Evolutionary conservation across 106 monocot species (phyloP), one percentile per base, ranked within the genome.

Genomic region (Chionographis japonica): DNA sequence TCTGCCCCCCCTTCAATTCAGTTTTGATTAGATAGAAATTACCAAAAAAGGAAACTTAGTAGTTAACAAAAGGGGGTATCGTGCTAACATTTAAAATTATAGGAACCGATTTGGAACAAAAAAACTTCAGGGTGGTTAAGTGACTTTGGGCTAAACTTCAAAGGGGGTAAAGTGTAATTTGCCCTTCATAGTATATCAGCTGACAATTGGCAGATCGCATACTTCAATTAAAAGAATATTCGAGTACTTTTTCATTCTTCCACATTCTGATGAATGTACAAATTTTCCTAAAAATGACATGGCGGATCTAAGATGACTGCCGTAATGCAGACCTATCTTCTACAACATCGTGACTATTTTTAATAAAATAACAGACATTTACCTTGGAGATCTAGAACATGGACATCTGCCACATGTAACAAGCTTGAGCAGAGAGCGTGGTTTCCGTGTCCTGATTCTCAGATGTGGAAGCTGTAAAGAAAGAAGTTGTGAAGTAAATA

Each of bases 321-420:
- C 6, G 50, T 4, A 27, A 71, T 63, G 50, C 18, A 52, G 39
- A 27, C 37, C 19, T 59, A 49, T 38, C 53, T 40, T 43, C 4
- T 60, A 9, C 41, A 70, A 14, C 12, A 70, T 18, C 7, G 12
- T 41, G 15, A 36, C 1, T 15, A 54, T 12, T 39, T 60, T 38
- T 13, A 4, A 36, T 62, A 65, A 60, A 1, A 12, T 14, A 19
- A 50, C 3, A 63, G 55, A 66, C 27, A 62, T 62, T 77, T 69
- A 86, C 76, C 83, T 70, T 55, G 63, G 75, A 67, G 77, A 80
- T 74, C 67, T 79, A 13, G 75, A 57, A 50, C 52, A 70, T 64
- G 74, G 53, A 66, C 88, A 88, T 64, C 76, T 88, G 74, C 88
- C 80, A 61, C 85, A 93, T 4, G 85, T 35, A n/a, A 79, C 74